Evolutionary conservation across 495 filamentous ascomycete genomes (phyloP).

Genomic region (Penicillium nucicola): DNA sequence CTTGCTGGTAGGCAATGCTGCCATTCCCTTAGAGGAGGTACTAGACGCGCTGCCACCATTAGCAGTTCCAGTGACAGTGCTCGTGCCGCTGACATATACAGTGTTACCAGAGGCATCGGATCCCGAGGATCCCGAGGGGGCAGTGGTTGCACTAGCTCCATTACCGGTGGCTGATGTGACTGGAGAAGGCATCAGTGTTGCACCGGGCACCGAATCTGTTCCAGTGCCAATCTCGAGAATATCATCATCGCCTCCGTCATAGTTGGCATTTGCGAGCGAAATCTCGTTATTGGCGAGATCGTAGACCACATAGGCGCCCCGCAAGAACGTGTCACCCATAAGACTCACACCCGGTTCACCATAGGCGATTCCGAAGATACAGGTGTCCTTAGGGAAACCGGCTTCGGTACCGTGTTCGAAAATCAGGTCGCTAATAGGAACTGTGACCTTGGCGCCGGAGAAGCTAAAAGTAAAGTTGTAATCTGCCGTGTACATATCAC

Average conservation of each 20-base stretch:
- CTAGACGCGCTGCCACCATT: constrained; percentile 5
- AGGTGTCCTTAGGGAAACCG: constrained; percentile 33
- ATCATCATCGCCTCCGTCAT: constrained; percentile 60
- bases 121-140: background rate
- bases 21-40: constrained; percentile 12
- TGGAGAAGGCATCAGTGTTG: constrained; percentile 57
- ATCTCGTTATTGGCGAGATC: constrained; percentile 81
- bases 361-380: constrained; percentile 66
- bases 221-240: constrained; percentile 70
- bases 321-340: constrained; percentile 85
- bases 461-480: constrained; percentile 67
- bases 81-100: background rate
- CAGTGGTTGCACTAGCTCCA: background rate
- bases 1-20: constrained; percentile 15
- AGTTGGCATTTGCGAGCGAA: constrained; percentile 69
- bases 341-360: constrained; percentile 56
- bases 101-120: background rate
- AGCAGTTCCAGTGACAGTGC: background rate
- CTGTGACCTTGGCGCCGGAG: constrained; percentile 33
- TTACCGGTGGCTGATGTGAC: constrained; percentile 39
- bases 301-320: constrained; percentile 86
- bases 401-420: background rate
- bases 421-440: constrained; percentile 26
- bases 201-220: constrained; percentile 59
- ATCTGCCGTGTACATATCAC: constrained; percentile 50